phyloP scores from a whole-genome alignment of 1,284 basidiomycete species.

The Puccinia polysora region DNA sequence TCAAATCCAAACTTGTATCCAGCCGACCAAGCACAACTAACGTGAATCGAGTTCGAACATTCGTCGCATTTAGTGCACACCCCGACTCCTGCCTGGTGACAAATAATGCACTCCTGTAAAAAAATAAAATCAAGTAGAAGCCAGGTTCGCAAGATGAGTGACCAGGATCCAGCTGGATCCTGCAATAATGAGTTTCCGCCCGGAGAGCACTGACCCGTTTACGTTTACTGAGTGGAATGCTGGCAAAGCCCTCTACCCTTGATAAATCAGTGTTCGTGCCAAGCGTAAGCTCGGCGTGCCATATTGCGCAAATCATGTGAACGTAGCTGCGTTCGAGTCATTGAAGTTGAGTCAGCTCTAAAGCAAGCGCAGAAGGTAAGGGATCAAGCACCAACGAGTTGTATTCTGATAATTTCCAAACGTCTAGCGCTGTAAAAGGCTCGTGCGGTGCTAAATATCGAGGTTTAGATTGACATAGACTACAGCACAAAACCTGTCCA shows the following conservation, averaged over 20 bases:
- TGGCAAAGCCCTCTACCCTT: slow-evolving; percentile 41
- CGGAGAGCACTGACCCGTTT: slow-evolving; percentile 15
- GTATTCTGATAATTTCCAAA: slow-evolving; percentile 43
- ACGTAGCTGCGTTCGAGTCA: slow-evolving; percentile 15
- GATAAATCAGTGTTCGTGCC: slow-evolving; percentile 10
- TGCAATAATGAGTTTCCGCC: too few species aligned
- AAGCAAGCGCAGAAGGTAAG: not conserved
- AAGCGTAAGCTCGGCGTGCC: slow-evolving; percentile 41
- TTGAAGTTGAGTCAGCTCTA: not conserved
- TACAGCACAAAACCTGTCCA: slow-evolving; percentile 33
- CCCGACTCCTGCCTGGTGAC: slow-evolving; percentile 23
- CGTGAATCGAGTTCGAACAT: slow-evolving; percentile 36
- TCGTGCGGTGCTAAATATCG: slow-evolving; percentile 1
- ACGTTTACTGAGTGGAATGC: slow-evolving; percentile 34
- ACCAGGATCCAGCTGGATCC: too few species aligned
- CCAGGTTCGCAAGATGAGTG: not conserved
- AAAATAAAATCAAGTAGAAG: not conserved
- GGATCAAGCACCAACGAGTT: slow-evolving; percentile 24
- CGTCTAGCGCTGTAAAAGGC: slow-evolving; percentile 30
- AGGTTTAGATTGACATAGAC: slow-evolving; percentile 31
- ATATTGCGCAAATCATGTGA: slow-evolving; percentile 41
- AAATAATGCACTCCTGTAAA: slow-evolving; percentile 34
- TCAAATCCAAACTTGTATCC: slow-evolving; percentile 44
- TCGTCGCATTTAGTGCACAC: slow-evolving; percentile 37
- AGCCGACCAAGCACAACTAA: slow-evolving; percentile 41